Evolutionary conservation across 768 basidiomycete genomes (phyloP), one percentile per base, ranked within the genome.

Genomic region (Glaciozyma martinii): DNA sequence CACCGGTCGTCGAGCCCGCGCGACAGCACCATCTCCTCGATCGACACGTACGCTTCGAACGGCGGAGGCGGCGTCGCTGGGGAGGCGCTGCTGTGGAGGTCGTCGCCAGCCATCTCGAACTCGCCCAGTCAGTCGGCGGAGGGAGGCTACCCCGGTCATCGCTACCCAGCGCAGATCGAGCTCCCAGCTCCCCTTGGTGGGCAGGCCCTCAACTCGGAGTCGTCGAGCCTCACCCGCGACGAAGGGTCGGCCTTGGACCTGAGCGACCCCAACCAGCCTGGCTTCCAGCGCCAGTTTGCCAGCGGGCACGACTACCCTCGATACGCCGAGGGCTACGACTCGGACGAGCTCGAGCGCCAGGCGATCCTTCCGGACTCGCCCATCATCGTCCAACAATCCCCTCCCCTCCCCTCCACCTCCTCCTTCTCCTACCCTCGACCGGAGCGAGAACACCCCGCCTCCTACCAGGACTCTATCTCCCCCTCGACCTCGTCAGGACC

Each of bases 1-100:
- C 60, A 43, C 56, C 74, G 76, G 40, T 59, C 70, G 10, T 76
- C 75, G 21, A 78, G 76, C 60, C 75, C 77, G 54, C 82, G 90
- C 27, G 86, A 88, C 73, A 93, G 90, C 18, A 23, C 59, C 16
- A 75, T 87, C 74, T 93, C 90, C 19, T 59, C 40, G 13, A 52
- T 25, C 63, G 66, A 65, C 56, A 73, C 61, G n/a, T 72, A 67
- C 73, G 62, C 49, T 32, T 64, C 63, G 25, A 50, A 53, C 16
- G 42, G 37, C 19, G 56, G 25, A 10, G 71, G 27, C 66, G 74
- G 23, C 76, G 74, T 68, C 67, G 72, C 32, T 64, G 72, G 46
- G 71, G 74, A 52, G 71, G 73, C 56, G 68, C 68, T 64, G 72
- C 73, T 58, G 69, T 70, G 47, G 70, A 75, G 30, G 74, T 73